Percentiles rank a stretch among this genome's conserved stretches.
Evolutionary conservation across 179 eudicot species (phyloP).

Genomic region (Camellia oleifera): DNA sequence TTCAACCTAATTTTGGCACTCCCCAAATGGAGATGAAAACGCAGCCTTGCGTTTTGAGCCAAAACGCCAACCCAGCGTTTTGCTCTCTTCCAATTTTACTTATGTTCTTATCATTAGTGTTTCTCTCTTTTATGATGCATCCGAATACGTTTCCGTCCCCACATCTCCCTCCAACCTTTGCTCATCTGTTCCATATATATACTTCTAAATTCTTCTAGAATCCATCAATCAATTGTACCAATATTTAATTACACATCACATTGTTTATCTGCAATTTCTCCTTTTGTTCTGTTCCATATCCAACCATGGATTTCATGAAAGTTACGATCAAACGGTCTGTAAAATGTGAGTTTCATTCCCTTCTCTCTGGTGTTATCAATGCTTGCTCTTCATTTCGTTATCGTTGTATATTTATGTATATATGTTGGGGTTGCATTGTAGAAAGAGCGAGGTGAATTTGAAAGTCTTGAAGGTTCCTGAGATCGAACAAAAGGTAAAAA

Average conservation of each 20-base stretch:
- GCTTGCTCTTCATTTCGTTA: background rate
- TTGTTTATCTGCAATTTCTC: background rate
- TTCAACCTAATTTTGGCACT: too few species aligned
- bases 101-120: too few species aligned
- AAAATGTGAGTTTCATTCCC: slow-evolving; percentile 56
- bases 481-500: slow-evolving; percentile 88
- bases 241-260: background rate
- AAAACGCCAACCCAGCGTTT: too few species aligned
- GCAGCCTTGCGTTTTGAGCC: too few species aligned
- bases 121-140: too few species aligned
- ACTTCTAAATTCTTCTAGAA: too few species aligned
- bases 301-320: slow-evolving; percentile 89
- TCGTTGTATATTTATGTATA: background rate
- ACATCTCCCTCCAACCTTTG: too few species aligned
- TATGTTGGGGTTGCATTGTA: slow-evolving; percentile 17
- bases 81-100: too few species aligned
- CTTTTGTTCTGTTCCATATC: slow-evolving; percentile 12
- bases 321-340: slow-evolving; percentile 90
- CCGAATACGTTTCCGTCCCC: too few species aligned
- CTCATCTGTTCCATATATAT: too few species aligned
- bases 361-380: background rate
- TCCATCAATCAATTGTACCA: too few species aligned
- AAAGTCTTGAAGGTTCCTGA: slow-evolving; percentile 96
- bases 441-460: slow-evolving; percentile 95
- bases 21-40: too few species aligned